These are phyloP conservation scores for Pezicula neosporulosa DNA, from an alignment of 2,329 filamentous ascomycete species.

Conservation along the genomic window DNA sequence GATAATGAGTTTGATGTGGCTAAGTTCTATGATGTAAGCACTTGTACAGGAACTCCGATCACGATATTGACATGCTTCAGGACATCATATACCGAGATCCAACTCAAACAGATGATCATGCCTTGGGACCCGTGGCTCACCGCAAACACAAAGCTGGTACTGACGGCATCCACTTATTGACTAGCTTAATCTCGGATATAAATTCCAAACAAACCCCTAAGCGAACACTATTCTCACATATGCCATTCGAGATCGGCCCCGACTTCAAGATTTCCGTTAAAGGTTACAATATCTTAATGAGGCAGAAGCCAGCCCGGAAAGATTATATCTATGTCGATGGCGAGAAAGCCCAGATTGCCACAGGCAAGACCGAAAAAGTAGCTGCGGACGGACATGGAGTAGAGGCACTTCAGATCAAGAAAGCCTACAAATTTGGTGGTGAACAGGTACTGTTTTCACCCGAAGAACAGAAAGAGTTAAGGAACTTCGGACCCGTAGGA, in stretches of 20 bases:
- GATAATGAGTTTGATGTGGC: slow-evolving; percentile 73
- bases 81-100: slow-evolving; percentile 88
- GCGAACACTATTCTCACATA: slow-evolving; percentile 77
- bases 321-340: slow-evolving; percentile 86
- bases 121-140: slow-evolving; percentile 49
- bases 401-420: slow-evolving; percentile 78
- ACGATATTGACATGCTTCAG: slow-evolving; percentile 37
- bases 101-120: slow-evolving; percentile 64
- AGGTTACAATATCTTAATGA: slow-evolving; percentile 85
- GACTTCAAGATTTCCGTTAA: slow-evolving; percentile 85
- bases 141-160: slow-evolving; percentile 61
- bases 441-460: slow-evolving; percentile 82
- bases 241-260: slow-evolving; percentile 86
- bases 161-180: slow-evolving; percentile 75
- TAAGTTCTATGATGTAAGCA: slow-evolving; percentile 86
- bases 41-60: background rate
- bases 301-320: slow-evolving; percentile 74
- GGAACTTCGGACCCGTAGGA: slow-evolving; percentile 75
- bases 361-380: slow-evolving; percentile 69
- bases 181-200: slow-evolving; percentile 79
- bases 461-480: slow-evolving; percentile 77
- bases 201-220: slow-evolving; percentile 87
- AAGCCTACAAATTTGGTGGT: slow-evolving; percentile 94
- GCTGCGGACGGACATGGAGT: slow-evolving; percentile 77
- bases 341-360: slow-evolving; percentile 79